phyloP scores from a whole-genome alignment of 2,329 filamentous ascomycete species.

The Chaetomium globosum region DNA sequence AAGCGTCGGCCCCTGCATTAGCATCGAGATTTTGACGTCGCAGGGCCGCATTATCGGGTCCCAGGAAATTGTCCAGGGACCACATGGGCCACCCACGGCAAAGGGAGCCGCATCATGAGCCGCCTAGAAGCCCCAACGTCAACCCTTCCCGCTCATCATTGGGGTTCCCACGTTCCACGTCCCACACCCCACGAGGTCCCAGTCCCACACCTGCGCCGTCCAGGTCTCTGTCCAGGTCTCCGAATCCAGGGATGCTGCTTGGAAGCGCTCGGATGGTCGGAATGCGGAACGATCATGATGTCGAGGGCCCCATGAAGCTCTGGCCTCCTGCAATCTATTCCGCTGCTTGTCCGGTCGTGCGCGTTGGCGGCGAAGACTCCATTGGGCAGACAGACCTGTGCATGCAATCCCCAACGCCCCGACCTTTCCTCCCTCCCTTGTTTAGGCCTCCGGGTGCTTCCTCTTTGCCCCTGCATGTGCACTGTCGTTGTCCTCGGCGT shows the following conservation, averaged over 20 bases:
- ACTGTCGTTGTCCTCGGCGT: conserved; percentile 2
- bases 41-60: conserved; percentile 37
- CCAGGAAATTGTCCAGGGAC: conserved; percentile 32
- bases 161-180: not conserved
- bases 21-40: conserved; percentile 34
- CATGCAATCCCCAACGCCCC: not conserved
- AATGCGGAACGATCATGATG: conserved; percentile 14
- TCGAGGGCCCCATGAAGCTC: conserved; percentile 19
- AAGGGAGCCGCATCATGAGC: conserved; percentile 35
- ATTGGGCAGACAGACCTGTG: conserved; percentile 9
- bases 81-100: conserved; percentile 30
- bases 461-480: conserved; percentile 13
- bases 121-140: conserved; percentile 31
- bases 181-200: not conserved
- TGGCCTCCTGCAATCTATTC: conserved; percentile 23
- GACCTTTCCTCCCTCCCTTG: not conserved
- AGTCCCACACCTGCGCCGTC: not conserved
- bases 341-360: conserved; percentile 13
- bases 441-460: conserved; percentile 6
- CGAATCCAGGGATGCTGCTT: conserved; percentile 18
- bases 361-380: conserved; percentile 10
- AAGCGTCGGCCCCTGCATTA: conserved; percentile 37
- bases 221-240: not conserved
- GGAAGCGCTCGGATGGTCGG: conserved; percentile 25
- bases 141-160: conserved; percentile 16